A percentile compares a stretch with the other conserved stretches of the same genome.
These are phyloP conservation scores for Fennellomyces sp. DNA, from an alignment of 371 early-diverging fungal genomes.

Conservation along the genomic window DNA sequence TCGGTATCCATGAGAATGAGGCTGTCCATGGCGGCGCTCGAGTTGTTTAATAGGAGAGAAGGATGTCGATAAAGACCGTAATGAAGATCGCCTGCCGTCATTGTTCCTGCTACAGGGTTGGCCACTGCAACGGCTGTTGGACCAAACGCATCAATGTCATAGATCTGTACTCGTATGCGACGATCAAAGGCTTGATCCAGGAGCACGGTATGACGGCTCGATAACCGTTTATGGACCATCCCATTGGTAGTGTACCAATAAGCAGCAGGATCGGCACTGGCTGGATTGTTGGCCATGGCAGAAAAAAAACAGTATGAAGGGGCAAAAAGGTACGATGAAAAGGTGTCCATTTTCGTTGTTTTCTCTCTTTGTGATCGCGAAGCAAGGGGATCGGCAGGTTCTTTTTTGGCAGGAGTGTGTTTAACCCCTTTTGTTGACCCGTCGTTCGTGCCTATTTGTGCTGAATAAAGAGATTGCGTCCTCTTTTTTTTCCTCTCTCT, in stretches of 20 bases:
- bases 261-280: background rate
- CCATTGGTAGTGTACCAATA: conserved; percentile 32
- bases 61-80: conserved; percentile 30
- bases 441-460: too few species aligned
- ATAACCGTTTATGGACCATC: conserved; percentile 19
- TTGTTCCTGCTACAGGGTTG: conserved; percentile 23
- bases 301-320: too few species aligned
- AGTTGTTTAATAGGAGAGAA: conserved; percentile 3
- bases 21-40: background rate
- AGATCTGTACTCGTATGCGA: conserved; percentile 19
- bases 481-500: too few species aligned
- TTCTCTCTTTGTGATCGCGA: too few species aligned
- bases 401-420: too few species aligned
- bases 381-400: too few species aligned
- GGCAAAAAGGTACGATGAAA: too few species aligned
- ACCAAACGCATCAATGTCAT: conserved; percentile 21
- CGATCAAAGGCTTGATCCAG: conserved; percentile 24
- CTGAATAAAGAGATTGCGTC: too few species aligned
- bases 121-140: conserved; percentile 13
- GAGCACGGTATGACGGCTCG: conserved; percentile 17
- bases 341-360: too few species aligned
- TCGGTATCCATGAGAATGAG: background rate
- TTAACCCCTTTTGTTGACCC: too few species aligned
- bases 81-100: conserved; percentile 29
- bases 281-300: too few species aligned